Evolutionary conservation across 1,284 basidiomycete genomes (phyloP).

Genomic region (Ustilago crameri): DNA sequence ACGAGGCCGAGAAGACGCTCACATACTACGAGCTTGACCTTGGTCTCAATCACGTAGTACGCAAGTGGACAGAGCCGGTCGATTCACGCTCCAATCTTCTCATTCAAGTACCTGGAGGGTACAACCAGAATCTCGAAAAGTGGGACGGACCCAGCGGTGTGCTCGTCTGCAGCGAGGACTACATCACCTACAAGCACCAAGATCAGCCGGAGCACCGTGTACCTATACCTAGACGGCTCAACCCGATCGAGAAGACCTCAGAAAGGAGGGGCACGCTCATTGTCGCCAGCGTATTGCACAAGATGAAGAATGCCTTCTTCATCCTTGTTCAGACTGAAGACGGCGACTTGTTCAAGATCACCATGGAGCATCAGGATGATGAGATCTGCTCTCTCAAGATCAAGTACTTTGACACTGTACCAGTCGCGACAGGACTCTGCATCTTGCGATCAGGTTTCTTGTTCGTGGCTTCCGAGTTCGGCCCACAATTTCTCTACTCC

Average conservation of each 20-base stretch:
- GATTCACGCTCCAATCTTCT: constrained; percentile 59
- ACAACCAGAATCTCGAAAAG: constrained; percentile 63
- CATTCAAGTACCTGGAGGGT: constrained; percentile 66
- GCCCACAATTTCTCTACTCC: constrained; percentile 62
- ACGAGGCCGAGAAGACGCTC: constrained; percentile 57
- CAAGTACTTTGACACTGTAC: constrained; percentile 68
- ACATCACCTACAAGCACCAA: constrained; percentile 66
- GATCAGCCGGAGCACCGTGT: constrained; percentile 63
- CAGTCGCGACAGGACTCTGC: constrained; percentile 57
- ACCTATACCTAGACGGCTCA: constrained; percentile 64
- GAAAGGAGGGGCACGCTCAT: constrained; percentile 59
- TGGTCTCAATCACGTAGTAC: constrained; percentile 67
- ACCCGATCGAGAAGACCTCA: constrained; percentile 50
- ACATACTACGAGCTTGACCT: constrained; percentile 68
- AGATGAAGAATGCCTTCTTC: constrained; percentile 67
- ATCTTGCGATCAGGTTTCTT: constrained; percentile 67
- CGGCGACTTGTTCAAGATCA: constrained; percentile 67
- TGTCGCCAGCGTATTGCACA: constrained; percentile 65
- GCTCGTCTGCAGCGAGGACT: constrained; percentile 66
- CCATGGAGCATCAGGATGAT: constrained; percentile 67
- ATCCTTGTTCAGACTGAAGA: constrained; percentile 65
- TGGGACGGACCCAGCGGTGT: constrained; percentile 68
- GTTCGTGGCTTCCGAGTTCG: constrained; percentile 64
- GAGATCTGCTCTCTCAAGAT: constrained; percentile 62
- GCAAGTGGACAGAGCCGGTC: constrained; percentile 65